Evolutionary conservation across 805 yeast species (phyloP).

Genomic region (Pichia phayaonensis): DNA sequence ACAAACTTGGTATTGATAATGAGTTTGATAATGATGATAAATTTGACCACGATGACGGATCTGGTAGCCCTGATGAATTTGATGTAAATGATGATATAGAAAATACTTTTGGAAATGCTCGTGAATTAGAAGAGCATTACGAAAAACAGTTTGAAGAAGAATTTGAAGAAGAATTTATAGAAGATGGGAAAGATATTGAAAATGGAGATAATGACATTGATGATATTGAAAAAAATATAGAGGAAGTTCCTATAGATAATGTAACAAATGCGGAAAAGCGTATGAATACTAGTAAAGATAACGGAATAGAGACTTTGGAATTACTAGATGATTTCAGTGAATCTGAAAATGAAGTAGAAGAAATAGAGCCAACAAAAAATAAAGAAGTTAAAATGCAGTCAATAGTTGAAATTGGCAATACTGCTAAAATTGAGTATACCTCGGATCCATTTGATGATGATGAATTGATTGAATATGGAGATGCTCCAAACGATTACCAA

Average conservation of each 20-base stretch:
- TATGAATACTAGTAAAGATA: neutral
- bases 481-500: neutral
- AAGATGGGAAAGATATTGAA: neutral
- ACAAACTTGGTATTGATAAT: neutral
- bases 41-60: neutral
- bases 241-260: neutral
- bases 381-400: neutral
- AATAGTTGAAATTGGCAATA: neutral
- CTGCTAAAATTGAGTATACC: neutral
- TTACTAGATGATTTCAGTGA: constrained; percentile 5
- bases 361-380: neutral
- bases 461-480: neutral
- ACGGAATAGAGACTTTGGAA: neutral
- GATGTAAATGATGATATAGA: constrained; percentile 4
- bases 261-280: neutral
- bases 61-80: neutral
- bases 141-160: neutral
- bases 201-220: neutral
- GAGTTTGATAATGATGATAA: neutral
- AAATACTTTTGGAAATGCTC: neutral
- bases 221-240: neutral
- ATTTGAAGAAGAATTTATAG: neutral
- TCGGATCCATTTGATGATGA: constrained; percentile 4
- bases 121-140: neutral
- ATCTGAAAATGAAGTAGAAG: neutral